Evolutionary conservation across 352 stramenopile genomes (phyloP).

Genomic region (Phytophthora pisi): DNA sequence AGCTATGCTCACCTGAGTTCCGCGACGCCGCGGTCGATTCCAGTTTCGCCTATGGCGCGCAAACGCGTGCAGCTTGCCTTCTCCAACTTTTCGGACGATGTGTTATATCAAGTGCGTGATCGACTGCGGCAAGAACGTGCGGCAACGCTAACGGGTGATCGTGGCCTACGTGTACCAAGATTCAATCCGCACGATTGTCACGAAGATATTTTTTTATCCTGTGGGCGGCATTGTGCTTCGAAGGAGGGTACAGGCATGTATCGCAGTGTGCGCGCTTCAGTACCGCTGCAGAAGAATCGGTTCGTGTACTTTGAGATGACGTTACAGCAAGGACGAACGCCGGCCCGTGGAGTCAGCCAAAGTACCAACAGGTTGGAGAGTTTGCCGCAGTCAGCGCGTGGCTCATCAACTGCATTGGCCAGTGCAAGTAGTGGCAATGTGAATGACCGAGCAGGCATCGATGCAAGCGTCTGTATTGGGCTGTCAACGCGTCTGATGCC

Average conservation of each 20-base stretch:
- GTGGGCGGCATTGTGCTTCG: slow-evolving; percentile 79
- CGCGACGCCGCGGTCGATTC: slow-evolving; percentile 82
- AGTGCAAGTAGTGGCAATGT: slow-evolving; percentile 2
- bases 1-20: slow-evolving; percentile 52
- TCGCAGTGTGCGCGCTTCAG: slow-evolving; percentile 71
- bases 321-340: slow-evolving; percentile 53
- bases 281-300: slow-evolving; percentile 66
- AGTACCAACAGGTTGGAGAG: slow-evolving; percentile 19
- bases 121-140: slow-evolving; percentile 75
- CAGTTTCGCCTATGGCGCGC: slow-evolving; percentile 72
- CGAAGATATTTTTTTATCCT: slow-evolving; percentile 88
- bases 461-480: slow-evolving; percentile 81
- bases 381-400: slow-evolving; percentile 16
- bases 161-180: slow-evolving; percentile 57
- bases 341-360: slow-evolving; percentile 26
- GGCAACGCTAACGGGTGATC: slow-evolving; percentile 69
- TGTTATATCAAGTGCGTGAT: slow-evolving; percentile 84
- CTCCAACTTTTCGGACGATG: slow-evolving; percentile 84
- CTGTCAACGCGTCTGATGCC: slow-evolving; percentile 78
- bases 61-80: slow-evolving; percentile 80
- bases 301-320: slow-evolving; percentile 90
- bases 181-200: slow-evolving; percentile 86
- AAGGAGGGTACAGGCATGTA: slow-evolving; percentile 82
- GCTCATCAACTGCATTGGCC: slow-evolving; percentile 6
- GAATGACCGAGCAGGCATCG: slow-evolving; percentile 34